These are phyloP conservation scores for Aspergillus ochraceoroseus DNA, from an alignment of 2,329 filamentous ascomycete genomes.

Conservation along the genomic window DNA sequence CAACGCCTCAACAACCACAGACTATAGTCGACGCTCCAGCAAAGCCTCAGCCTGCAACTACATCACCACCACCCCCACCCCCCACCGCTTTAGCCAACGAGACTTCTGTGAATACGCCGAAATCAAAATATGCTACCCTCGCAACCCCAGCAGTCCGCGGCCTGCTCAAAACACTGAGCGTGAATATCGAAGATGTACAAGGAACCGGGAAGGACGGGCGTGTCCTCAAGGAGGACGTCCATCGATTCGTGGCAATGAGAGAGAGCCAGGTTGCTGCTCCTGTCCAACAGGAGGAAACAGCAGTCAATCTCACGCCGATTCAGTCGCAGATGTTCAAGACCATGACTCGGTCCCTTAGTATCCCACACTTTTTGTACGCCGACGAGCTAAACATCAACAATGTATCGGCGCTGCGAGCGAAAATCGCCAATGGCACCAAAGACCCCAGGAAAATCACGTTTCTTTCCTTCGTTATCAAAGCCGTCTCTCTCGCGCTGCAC, in stretches of 20 bases:
- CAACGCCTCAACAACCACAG: conserved; percentile 22
- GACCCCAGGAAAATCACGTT: conserved; percentile 69
- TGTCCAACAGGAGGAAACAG: conserved; percentile 60
- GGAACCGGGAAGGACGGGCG: conserved; percentile 89
- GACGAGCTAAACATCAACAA: conserved; percentile 80
- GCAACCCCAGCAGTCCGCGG: conserved; percentile 92
- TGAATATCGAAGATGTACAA: conserved; percentile 71
- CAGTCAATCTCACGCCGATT: conserved; percentile 65
- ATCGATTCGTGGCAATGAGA: conserved; percentile 60
- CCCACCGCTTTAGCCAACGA: conserved; percentile 10
- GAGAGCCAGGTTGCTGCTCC: conserved; percentile 39
- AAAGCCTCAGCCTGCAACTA: conserved; percentile 17
- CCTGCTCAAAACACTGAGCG: conserved; percentile 69
- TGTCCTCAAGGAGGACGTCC: conserved; percentile 87
- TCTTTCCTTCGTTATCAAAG: conserved; percentile 93
- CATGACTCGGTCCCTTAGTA: conserved; percentile 86
- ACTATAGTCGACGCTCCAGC: conserved; percentile 16
- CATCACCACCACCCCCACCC: background rate
- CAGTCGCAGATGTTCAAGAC: conserved; percentile 95
- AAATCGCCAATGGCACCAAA: conserved; percentile 60
- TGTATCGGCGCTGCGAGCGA: conserved; percentile 66
- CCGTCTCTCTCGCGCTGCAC: conserved; percentile 76
- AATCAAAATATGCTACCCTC: conserved; percentile 64
- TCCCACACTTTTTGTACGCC: conserved; percentile 93
- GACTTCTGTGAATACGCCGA: conserved; percentile 15